Evolutionary conservation across 192 early-diverging fungal genomes (phyloP), one percentile per base, ranked within the genome.

Genomic region (Oehlia diaphana): DNA sequence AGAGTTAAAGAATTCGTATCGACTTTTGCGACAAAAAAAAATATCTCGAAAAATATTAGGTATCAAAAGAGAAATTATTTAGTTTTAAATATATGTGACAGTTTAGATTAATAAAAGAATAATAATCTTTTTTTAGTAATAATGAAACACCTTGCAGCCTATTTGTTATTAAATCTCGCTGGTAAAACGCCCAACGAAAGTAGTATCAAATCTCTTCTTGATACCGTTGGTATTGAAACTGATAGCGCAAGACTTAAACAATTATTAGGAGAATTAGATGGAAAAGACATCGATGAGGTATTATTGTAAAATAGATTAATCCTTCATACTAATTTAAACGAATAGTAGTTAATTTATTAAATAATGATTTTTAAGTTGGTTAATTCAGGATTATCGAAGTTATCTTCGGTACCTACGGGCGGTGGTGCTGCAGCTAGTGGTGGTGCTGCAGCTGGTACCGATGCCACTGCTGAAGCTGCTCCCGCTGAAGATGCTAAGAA

Each of bases 61-160:
- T 67, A 64, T 64, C 5, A 42, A 66, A 13, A 31, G 9, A 65
- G 35, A 37, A 26, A 37, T 37, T 37, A 37, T 37, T 37, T 37
- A 37, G 35, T 65, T 28, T 65, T 4, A 5, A 42, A 42, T 42
- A 42, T 42, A 42, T 42, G 0, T 37, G 37, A 37, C 4, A 37
- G 37, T 37, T 37, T 37, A 37, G 35, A 4, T 42, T 42, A 8
- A 8, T 42, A 42, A 42, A n/a, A 42, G 39, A 42, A 42, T 42
- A 26, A 26, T 26, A 26, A 26, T 42, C 7, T 42, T 42, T 33
- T 33, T 37, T 70, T 28, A 50, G 31, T 8, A 63, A 77, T 47
- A 76, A 99, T 97, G 98, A 97, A 97, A 92, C 94, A 96, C 89
- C 89, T 99, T 84, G 97, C 95, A 82, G 97, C 98, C 86, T 99